Evolutionary conservation across 2,329 filamentous ascomycete species (phyloP), one percentile per base, ranked within the genome.

Genomic region (Neurospora sp.): DNA sequence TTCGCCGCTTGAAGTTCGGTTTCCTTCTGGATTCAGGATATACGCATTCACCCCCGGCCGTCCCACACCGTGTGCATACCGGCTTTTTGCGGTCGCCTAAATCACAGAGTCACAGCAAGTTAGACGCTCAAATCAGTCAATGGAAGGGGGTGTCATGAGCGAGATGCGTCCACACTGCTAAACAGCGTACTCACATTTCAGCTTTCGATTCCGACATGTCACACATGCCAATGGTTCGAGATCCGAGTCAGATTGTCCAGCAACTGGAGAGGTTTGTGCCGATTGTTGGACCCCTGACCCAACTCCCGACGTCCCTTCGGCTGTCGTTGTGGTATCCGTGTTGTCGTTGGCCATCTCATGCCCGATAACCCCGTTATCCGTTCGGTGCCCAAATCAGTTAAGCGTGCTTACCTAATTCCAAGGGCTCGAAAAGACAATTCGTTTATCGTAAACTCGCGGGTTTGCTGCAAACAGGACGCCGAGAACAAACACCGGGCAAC

Each of bases 11-110:
- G 23, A 92, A 91, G 4, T 92, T 91, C 69, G 92, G 92, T 82
- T 97, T 97, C 81, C 92, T 90, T 77, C 93, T 86, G 69, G 93
- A 91, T 81, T 96, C 92, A 72, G 96, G 94, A 79, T 97, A 97
- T 69, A 91, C 86, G 80, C 95, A 97, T 68, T 92, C 89, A 78
- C 90, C 89, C 68, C 88, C 86, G 66, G 94, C 81, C 74, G 91
- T 88, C 69, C 87, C 83, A 79, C 95, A 97, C 23, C 93, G 94
- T 57, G 88, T 87, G 77, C 95, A 97, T 36, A 88, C 87, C 17
- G 93, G 93, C 76, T 89, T 91, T 66, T 83, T 84, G 38, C 93
- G 91, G 80, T 97, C 93, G 57, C 74, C 74, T 76, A 67, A 6
- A 10, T 38, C 19, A 37, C 2, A 40, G 28, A 69, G 43, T 68